A percentile compares a stretch with the other conserved stretches of the same genome.
phyloP scores from a whole-genome alignment of 495 filamentous ascomycete species.

The Neurospora sp. region DNA sequence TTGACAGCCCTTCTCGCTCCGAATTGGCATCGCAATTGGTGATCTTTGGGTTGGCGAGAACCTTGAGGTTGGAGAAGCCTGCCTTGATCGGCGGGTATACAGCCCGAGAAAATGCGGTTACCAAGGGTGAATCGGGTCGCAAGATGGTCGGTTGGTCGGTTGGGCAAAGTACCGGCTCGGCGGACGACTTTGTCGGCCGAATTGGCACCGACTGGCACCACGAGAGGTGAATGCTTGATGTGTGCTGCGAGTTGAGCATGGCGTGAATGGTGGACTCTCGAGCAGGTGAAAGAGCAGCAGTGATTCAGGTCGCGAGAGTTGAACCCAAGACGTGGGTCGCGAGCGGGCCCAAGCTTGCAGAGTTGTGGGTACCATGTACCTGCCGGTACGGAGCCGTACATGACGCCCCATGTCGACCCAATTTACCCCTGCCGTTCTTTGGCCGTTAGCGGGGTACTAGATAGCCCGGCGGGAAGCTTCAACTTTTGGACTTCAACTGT shows the following conservation, averaged over 20 bases:
- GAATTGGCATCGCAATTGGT: background rate
- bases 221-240: background rate
- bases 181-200: background rate
- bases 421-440: background rate
- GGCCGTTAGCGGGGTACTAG: background rate
- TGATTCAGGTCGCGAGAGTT: slow-evolving; percentile 1
- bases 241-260: background rate
- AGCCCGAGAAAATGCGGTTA: background rate
- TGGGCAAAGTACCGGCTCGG: background rate
- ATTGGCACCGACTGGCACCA: background rate
- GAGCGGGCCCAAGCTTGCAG: slow-evolving; percentile 5
- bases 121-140: background rate
- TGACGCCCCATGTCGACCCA: background rate
- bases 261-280: too few relatives aligned
- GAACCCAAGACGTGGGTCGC: slow-evolving; percentile 11
- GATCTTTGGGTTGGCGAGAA: background rate
- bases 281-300: too few relatives aligned
- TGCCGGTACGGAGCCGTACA: background rate
- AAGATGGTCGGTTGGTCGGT: background rate
- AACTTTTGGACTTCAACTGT: background rate
- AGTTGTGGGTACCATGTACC: slow-evolving; percentile 7
- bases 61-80: background rate
- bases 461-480: background rate
- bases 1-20: slow-evolving; percentile 1
- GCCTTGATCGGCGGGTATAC: background rate